Conservation (phyloP, 352 stramenopile species). For the Pythium volutum region DNA sequence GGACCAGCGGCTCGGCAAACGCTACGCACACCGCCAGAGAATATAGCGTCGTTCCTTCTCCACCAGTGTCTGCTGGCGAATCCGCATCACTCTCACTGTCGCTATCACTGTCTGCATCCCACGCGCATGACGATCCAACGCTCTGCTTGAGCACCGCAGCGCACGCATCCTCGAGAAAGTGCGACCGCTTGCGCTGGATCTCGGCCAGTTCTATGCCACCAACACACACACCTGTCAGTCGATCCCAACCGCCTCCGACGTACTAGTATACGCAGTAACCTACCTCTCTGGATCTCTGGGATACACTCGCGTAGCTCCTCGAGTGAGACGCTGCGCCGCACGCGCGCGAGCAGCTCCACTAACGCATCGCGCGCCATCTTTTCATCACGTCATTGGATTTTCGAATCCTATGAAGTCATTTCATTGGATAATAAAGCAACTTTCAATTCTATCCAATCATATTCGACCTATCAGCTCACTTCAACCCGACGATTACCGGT, state of each 20-base stretch:
- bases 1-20: slow-evolving; percentile 28
- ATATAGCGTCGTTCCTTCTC: not conserved
- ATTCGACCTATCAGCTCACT: slow-evolving; percentile 3
- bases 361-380: slow-evolving; percentile 50
- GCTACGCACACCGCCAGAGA: slow-evolving; percentile 17
- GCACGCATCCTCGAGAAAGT: slow-evolving; percentile 67
- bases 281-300: slow-evolving; percentile 15
- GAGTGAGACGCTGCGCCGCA: slow-evolving; percentile 27
- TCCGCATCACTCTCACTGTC: slow-evolving; percentile 5
- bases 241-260: not conserved
- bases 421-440: slow-evolving; percentile 1
- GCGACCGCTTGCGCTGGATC: slow-evolving; percentile 60
- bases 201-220: slow-evolving; percentile 37
- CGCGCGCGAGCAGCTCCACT: slow-evolving; percentile 35
- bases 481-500: slow-evolving; percentile 4
- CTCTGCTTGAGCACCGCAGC: slow-evolving; percentile 38
- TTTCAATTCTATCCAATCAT: slow-evolving; percentile 2
- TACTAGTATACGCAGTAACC: not conserved
- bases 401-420: not conserved
- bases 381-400: not conserved
- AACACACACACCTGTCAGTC: not conserved
- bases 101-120: slow-evolving; percentile 12
- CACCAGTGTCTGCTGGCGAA: not conserved
- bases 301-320: slow-evolving; percentile 23
- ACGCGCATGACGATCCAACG: not conserved